These are phyloP conservation scores for Manihot esculenta DNA, from an alignment of 441 rosid species.

Conservation along the genomic window DNA sequence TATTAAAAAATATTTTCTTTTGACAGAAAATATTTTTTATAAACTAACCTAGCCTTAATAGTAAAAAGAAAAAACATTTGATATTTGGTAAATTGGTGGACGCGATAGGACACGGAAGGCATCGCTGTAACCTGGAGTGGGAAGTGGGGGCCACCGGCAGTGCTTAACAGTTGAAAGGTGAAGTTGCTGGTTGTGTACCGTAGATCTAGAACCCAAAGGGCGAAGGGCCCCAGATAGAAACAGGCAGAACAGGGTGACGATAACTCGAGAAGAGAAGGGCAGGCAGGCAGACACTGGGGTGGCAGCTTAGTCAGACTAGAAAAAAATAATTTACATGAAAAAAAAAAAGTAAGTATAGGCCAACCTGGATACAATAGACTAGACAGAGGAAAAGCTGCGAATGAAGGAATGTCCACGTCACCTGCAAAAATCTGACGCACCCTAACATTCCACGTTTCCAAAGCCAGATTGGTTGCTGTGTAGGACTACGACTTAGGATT, in stretches of 20 bases:
- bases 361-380: conserved; percentile 14
- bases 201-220: background rate
- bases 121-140: background rate
- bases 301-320: no score
- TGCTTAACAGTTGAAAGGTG: background rate
- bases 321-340: no score
- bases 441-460: conserved; percentile 4
- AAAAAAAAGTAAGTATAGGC: background rate
- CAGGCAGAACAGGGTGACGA: background rate
- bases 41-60: no score
- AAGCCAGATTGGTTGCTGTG: background rate
- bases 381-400: background rate
- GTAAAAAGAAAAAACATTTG: no score
- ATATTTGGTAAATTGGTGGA: no score
- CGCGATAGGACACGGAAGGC: no score
- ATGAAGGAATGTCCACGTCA: background rate
- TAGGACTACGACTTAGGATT: background rate
- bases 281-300: no score
- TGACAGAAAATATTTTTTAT: no score
- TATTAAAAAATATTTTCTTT: no score
- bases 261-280: background rate
- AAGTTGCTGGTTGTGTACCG: background rate
- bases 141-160: background rate
- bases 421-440: background rate
- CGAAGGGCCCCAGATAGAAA: background rate